Base-by-base conservation (phyloP, 1,284 basidiomycete species). In the Pholiota adiposa region DNA sequence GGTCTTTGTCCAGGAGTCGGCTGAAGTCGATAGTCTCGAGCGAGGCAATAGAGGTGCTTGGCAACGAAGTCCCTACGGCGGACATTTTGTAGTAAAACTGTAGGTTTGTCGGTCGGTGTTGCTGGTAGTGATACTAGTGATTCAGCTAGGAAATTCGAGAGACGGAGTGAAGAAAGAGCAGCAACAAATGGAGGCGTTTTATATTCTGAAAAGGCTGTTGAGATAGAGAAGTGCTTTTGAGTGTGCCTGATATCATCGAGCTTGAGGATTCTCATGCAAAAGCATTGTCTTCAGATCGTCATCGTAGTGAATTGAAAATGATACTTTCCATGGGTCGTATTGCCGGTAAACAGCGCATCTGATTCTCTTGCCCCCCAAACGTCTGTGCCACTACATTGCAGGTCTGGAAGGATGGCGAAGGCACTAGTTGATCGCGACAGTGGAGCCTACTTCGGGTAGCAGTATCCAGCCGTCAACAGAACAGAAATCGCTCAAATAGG, bases 21-120 rank as follows among this genome's bases (percentile, higher is more conserved):
- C 40, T 52, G 25, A 58, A 58, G 43, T 58, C 51, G 51, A 58
- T 48, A 7, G 56, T 58, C 41, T 58, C 50, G 36, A 58, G 41
- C 12, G 50, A 34, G 5, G 56, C 56, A 38, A 38, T 4, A 38
- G 36, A 38, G 16, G 56, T 29, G 27, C 27, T 31, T 12, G 49
- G 31, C 12, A 43, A 27, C 14, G 56, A 51, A 34, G 56, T 58
- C 33, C 46, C 34, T 29, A 58, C 51, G 27, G 51, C 36, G 16
- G 36, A 38, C 36, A 38, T 38, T 11, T 38, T 38, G 36, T 12
- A 38, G 36, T 38, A 12, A 38, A 38, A 38, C 16, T 38, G 36
- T n/a, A 38, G 14, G 36, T 7, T 4, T 38, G 16, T 11, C 16
- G 5, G 36, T 38, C 36, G 36, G 16, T 14, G 36, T 38, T 38